Percentiles rank a stretch among this genome's conserved stretches.
These are phyloP conservation scores for Stromatinia cepivora DNA, from an alignment of 2,329 filamentous ascomycete genomes.

Conservation along the genomic window DNA sequence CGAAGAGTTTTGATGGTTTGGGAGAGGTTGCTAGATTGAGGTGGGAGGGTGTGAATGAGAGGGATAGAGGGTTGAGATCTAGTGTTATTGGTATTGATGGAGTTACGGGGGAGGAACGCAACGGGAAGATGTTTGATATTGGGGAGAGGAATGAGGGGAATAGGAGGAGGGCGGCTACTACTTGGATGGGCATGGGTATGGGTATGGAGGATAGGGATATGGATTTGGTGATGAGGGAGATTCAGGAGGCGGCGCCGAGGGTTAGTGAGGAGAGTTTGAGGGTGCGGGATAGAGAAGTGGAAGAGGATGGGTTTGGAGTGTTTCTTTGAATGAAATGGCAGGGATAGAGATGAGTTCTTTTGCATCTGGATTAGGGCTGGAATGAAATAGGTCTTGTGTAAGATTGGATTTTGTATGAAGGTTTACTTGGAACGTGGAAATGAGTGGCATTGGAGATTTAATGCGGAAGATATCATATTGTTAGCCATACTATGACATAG, in stretches of 20 bases:
- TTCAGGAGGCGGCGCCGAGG: background rate
- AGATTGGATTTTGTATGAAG: background rate
- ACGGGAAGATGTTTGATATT: no score
- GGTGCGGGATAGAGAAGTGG: background rate
- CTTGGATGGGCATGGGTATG: background rate
- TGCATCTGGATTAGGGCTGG: background rate
- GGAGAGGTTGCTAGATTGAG: background rate
- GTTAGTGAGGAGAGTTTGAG: background rate
- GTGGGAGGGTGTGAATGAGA: background rate
- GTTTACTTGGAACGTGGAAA: background rate
- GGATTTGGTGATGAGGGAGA: slow-evolving; percentile 14
- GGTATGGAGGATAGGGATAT: background rate
- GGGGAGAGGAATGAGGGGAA: background rate
- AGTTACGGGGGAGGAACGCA: background rate
- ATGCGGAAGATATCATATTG: background rate
- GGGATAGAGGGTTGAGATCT: background rate
- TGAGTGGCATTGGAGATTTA: no score
- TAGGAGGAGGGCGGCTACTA: slow-evolving; percentile 3
- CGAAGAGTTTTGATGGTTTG: slow-evolving; percentile 17
- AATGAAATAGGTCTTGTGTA: background rate
- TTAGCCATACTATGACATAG: background rate
- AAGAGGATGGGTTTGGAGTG: background rate
- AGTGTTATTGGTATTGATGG: background rate
- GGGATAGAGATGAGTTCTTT: background rate
- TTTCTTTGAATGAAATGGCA: background rate